Conservation (phyloP, 2,329 filamentous ascomycete genomes). For the Penicillium aurantiogriseum region DNA sequence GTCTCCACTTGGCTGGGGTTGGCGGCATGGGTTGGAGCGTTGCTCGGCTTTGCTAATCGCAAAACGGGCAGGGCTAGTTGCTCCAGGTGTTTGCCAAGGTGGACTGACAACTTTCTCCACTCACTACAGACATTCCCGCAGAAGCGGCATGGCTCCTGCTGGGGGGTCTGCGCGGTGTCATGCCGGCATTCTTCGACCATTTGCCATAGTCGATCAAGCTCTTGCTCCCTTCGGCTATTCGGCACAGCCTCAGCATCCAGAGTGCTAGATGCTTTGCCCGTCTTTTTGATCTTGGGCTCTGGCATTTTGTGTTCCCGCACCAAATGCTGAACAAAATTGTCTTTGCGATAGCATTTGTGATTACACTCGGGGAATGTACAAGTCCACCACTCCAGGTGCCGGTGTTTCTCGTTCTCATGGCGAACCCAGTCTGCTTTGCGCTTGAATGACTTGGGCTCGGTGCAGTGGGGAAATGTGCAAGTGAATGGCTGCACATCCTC, state of each 20-base stretch:
- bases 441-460: conserved; percentile 88
- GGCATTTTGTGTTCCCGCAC: conserved; percentile 85
- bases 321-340: conserved; percentile 91
- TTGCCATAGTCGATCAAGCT: conserved; percentile 67
- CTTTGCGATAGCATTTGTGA: conserved; percentile 80
- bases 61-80: conserved; percentile 81
- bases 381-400: conserved; percentile 87
- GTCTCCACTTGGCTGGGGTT: conserved; percentile 5
- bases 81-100: conserved; percentile 92
- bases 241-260: conserved; percentile 22
- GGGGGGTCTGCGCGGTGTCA: conserved; percentile 62
- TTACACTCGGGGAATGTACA: conserved; percentile 78
- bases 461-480: conserved; percentile 81
- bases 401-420: conserved; percentile 88
- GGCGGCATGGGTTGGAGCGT: conserved; percentile 25
- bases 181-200: conserved; percentile 75
- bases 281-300: conserved; percentile 74
- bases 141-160: conserved; percentile 82
- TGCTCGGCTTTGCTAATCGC: conserved; percentile 45
- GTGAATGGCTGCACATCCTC: conserved; percentile 93
- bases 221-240: conserved; percentile 32
- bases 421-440: conserved; percentile 94
- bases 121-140: conserved; percentile 76
- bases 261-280: conserved; percentile 54
- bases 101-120: conserved; percentile 94